Conservation (phyloP, 345 rosid species). For the Sisymbrium irio region DNA sequence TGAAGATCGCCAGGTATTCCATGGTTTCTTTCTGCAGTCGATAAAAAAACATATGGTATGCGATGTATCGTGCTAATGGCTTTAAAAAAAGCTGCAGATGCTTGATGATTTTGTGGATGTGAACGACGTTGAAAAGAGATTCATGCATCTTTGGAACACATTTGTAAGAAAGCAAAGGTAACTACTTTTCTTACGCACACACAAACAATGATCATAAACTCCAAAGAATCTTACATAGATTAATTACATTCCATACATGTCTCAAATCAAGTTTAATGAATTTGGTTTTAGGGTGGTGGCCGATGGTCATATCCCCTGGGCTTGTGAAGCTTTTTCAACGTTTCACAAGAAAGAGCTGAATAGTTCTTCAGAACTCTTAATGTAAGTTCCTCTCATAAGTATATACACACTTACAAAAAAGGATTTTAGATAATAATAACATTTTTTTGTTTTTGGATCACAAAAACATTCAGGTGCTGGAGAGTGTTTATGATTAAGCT, state of each 20-base stretch:
- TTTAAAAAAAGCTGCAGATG: slow-evolving; percentile 58
- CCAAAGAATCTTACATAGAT: background rate
- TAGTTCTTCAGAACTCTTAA: slow-evolving; percentile 42
- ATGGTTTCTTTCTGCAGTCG: background rate
- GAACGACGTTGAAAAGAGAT: slow-evolving; percentile 69
- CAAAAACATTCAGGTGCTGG: background rate
- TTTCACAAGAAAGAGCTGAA: slow-evolving; percentile 54
- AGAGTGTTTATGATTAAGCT: slow-evolving; percentile 31
- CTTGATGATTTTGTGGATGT: slow-evolving; percentile 97
- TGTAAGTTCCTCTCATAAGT: slow-evolving; percentile 39
- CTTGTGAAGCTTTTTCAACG: slow-evolving; percentile 81
- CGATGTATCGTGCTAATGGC: slow-evolving; percentile 15
- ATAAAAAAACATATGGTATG: background rate
- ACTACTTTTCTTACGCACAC: background rate
- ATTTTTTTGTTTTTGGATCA: background rate
- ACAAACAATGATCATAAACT: background rate
- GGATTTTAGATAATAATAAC: background rate
- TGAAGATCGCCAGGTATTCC: slow-evolving; percentile 84
- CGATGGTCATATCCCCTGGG: slow-evolving; percentile 92
- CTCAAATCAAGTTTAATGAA: background rate
- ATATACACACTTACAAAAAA: background rate
- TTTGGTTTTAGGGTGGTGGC: slow-evolving; percentile 56
- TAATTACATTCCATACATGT: background rate
- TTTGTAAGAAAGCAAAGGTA: slow-evolving; percentile 84
- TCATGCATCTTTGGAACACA: slow-evolving; percentile 91